phyloP scores from a whole-genome alignment of 352 stramenopile species.

The Phytophthora brassicae region DNA sequence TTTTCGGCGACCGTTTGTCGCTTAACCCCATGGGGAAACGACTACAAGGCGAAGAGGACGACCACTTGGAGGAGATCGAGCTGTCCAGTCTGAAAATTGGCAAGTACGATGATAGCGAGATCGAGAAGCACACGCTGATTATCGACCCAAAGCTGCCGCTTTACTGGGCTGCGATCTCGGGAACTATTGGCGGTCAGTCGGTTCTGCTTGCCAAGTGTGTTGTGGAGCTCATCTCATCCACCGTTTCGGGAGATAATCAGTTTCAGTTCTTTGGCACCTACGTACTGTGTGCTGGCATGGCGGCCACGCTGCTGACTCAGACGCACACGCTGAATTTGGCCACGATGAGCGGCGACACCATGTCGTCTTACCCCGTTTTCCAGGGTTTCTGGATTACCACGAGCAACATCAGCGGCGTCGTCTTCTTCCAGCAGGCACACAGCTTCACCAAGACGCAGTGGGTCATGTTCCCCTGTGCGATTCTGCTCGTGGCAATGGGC shows the following conservation, averaged over 20 bases:
- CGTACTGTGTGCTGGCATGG: slow-evolving; percentile 74
- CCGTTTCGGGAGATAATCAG: slow-evolving; percentile 83
- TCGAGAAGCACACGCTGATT: slow-evolving; percentile 85
- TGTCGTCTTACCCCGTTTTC: slow-evolving; percentile 87
- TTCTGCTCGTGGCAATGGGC: slow-evolving; percentile 69
- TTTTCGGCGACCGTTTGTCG: slow-evolving; percentile 55
- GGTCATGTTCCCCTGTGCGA: slow-evolving; percentile 79
- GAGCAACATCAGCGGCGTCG: slow-evolving; percentile 86
- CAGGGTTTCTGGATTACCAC: slow-evolving; percentile 89
- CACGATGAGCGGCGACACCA: slow-evolving; percentile 84
- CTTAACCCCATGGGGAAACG: slow-evolving; percentile 32
- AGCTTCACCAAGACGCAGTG: slow-evolving; percentile 81
- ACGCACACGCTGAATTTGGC: slow-evolving; percentile 86
- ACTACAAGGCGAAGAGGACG: slow-evolving; percentile 51
- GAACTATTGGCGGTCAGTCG: slow-evolving; percentile 79
- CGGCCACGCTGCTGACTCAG: slow-evolving; percentile 74
- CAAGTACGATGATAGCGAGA: slow-evolving; percentile 62
- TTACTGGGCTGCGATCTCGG: slow-evolving; percentile 87
- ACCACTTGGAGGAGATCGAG: slow-evolving; percentile 60
- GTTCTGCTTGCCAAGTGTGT: slow-evolving; percentile 87
- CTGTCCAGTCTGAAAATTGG: slow-evolving; percentile 55
- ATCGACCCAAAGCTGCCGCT: slow-evolving; percentile 86
- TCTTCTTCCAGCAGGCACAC: slow-evolving; percentile 88
- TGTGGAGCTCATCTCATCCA: slow-evolving; percentile 82
- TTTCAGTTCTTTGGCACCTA: slow-evolving; percentile 87